phyloP scores from a whole-genome alignment of 1,284 basidiomycete genomes.

The Hortiboletus rubellus region DNA sequence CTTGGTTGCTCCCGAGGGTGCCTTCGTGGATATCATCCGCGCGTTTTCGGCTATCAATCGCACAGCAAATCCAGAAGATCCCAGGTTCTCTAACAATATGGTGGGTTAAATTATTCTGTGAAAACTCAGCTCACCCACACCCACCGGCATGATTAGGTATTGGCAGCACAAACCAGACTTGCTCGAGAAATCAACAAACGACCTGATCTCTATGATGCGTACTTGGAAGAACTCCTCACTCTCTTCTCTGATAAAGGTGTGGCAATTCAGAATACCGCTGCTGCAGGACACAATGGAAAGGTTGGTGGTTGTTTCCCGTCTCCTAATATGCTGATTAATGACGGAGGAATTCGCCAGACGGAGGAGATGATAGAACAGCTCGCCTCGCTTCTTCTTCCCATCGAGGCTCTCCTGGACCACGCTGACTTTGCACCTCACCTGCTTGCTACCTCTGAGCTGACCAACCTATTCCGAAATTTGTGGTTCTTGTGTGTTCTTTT shows the following conservation, averaged over 20 bases:
- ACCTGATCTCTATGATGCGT: conserved; percentile 75
- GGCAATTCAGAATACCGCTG: conserved; percentile 80
- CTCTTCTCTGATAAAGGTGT: conserved; percentile 92
- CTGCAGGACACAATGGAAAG: conserved; percentile 63
- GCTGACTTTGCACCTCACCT: conserved; percentile 67
- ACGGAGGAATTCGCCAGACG: conserved; percentile 44
- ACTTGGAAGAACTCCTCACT: conserved; percentile 82
- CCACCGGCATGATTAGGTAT: conserved; percentile 47
- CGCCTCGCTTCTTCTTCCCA: conserved; percentile 83
- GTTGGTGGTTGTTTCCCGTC: conserved; percentile 37
- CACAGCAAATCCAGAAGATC: conserved; percentile 81
- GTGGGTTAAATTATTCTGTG: conserved; percentile 37
- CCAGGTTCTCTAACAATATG: conserved; percentile 83
- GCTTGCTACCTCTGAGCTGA: conserved; percentile 61
- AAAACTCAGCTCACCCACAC: background rate
- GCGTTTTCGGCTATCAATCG: conserved; percentile 87
- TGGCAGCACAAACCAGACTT: conserved; percentile 86
- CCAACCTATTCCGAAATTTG: conserved; percentile 86
- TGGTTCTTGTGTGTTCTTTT: conserved; percentile 94
- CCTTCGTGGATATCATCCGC: conserved; percentile 84
- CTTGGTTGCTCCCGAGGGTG: conserved; percentile 70
- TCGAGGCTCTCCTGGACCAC: conserved; percentile 87
- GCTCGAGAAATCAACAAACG: conserved; percentile 74
- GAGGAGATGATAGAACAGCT: conserved; percentile 85
- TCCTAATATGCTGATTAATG: conserved; percentile 5